Conservation (phyloP, 257 asterid genomes). For the Rauvolfia tetraphylla region DNA sequence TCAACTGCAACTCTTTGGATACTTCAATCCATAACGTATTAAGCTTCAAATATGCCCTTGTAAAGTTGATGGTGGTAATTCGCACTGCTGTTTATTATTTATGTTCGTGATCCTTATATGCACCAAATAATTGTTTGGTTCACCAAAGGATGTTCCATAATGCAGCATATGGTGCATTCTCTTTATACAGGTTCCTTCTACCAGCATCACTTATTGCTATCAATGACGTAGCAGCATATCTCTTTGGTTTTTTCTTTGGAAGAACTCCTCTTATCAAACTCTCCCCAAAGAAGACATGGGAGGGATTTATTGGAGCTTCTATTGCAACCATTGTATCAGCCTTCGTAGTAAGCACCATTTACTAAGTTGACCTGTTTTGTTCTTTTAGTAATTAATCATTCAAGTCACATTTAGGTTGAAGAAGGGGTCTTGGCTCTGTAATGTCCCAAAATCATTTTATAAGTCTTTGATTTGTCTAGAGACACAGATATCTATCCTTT, state of each 20-base stretch:
- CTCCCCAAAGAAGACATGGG: slow-evolving; percentile 78
- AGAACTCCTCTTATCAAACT: slow-evolving; percentile 63
- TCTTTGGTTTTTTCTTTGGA: slow-evolving; percentile 68
- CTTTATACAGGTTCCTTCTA: slow-evolving; percentile 47
- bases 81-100: neutral
- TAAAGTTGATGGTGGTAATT: neutral
- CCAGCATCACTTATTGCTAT: slow-evolving; percentile 63
- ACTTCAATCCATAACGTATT: too few species aligned
- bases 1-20: too few species aligned
- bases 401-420: neutral
- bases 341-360: slow-evolving; percentile 38
- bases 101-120: neutral
- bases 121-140: neutral
- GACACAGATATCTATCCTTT: neutral
- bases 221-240: slow-evolving; percentile 61
- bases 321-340: slow-evolving; percentile 57
- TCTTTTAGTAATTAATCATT: neutral
- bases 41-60: neutral
- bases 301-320: slow-evolving; percentile 71
- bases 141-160: neutral
- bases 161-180: neutral
- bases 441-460: too few species aligned
- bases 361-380: neutral
- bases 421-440: too few species aligned
- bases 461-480: neutral